phyloP scores from a whole-genome alignment of 2,329 filamentous ascomycete species.

The Dichotomopilus funicola region DNA sequence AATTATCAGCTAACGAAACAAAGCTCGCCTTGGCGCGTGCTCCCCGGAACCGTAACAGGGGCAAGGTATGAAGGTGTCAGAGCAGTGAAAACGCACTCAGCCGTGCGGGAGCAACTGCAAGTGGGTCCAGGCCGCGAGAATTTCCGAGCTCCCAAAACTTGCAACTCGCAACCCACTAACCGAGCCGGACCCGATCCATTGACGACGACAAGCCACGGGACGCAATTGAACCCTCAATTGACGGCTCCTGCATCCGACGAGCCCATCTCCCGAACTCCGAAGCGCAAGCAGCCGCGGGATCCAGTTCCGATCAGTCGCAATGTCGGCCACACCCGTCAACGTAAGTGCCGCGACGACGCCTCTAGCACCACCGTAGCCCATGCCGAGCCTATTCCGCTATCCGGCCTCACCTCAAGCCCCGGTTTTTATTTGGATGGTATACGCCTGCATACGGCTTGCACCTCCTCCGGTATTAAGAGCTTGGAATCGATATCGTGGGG shows the following conservation, averaged over 20 bases:
- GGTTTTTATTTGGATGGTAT: neutral
- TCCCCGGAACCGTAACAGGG: too few species aligned
- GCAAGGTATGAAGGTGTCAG: too few species aligned
- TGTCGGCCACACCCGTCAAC: conserved; percentile 30
- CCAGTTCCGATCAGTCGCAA: conserved; percentile 16
- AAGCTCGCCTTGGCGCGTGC: too few species aligned
- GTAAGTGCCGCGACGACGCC: conserved; percentile 23
- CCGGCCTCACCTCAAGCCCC: neutral
- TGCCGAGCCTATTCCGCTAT: neutral
- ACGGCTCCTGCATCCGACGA: conserved; percentile 14
- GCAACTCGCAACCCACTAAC: conserved; percentile 16
- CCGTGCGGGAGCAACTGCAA: neutral
- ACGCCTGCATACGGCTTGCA: neutral
- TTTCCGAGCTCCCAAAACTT: conserved; percentile 31
- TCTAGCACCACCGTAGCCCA: neutral
- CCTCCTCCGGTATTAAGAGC: neutral
- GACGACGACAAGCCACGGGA: conserved; percentile 23
- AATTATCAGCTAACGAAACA: neutral
- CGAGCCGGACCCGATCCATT: conserved; percentile 19
- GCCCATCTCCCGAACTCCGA: conserved; percentile 11
- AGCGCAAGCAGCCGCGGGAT: conserved; percentile 9
- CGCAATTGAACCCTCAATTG: conserved; percentile 24
- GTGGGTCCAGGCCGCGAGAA: conserved; percentile 29
- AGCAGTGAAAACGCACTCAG: too few species aligned
- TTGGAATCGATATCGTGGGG: neutral